Evolutionary conservation across 2,329 filamentous ascomycete species (phyloP).

Genomic region (Aspergillus aculeatinus): DNA sequence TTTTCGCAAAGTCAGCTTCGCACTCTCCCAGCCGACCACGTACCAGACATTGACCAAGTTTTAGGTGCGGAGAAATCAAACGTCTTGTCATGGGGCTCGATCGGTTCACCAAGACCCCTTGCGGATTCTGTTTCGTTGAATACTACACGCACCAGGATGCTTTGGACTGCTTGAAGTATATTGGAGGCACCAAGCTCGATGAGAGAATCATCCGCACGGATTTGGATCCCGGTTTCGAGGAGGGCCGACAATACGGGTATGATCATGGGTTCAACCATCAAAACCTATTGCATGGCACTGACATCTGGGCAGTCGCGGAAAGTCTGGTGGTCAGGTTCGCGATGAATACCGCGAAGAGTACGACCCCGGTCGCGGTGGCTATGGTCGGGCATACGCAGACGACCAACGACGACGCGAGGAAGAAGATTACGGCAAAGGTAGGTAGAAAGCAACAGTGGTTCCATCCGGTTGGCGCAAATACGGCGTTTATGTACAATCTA

Average conservation of each 20-base stretch:
- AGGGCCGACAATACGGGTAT: conserved; percentile 89
- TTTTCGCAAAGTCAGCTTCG: conserved; percentile 73
- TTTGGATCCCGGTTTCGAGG: conserved; percentile 90
- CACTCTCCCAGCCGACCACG: not conserved
- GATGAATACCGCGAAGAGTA: conserved; percentile 98
- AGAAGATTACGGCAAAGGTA: conserved; percentile 59
- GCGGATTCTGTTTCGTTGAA: conserved; percentile 98
- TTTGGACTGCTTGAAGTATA: conserved; percentile 96
- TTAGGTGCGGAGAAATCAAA: conserved; percentile 88
- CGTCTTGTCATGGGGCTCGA: conserved; percentile 97
- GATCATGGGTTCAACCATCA: conserved; percentile 20
- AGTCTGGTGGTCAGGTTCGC: conserved; percentile 92
- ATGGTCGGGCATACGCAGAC: conserved; percentile 73
- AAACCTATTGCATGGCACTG: not conserved
- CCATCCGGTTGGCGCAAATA: conserved; percentile 25
- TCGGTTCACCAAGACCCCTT: conserved; percentile 94
- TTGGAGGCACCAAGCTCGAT: conserved; percentile 96
- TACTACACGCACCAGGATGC: conserved; percentile 98
- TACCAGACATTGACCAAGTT: conserved; percentile 11
- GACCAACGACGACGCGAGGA: conserved; percentile 59
- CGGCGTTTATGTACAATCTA: conserved; percentile 36
- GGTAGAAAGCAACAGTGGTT: conserved; percentile 32
- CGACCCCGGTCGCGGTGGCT: conserved; percentile 88
- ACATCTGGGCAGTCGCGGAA: conserved; percentile 63
- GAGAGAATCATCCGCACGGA: conserved; percentile 96